Conservation (phyloP, 805 yeast genomes). For the Yarrowia keelungensis region DNA sequence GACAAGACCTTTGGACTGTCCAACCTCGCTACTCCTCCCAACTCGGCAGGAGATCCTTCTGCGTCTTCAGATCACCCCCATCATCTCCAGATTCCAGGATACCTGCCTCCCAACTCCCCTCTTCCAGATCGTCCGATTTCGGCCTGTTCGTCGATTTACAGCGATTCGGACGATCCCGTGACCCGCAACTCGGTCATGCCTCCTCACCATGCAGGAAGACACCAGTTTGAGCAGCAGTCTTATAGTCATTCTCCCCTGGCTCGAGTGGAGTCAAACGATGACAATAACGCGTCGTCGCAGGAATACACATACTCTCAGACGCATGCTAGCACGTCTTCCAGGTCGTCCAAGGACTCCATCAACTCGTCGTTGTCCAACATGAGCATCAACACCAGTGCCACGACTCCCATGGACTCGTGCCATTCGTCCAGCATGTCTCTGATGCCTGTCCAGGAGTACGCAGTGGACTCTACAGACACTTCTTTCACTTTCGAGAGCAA, state of each 20-base stretch:
- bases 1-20: not conserved
- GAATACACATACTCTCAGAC: slow-evolving; percentile 5
- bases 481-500: slow-evolving; percentile 28
- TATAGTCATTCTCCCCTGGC: slow-evolving; percentile 7
- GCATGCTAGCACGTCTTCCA: not conserved
- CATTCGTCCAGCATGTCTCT: slow-evolving; percentile 16
- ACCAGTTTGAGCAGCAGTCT: not conserved
- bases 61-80: not conserved
- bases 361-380: slow-evolving; percentile 18
- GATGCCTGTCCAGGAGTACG: slow-evolving; percentile 31
- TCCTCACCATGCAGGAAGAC: not conserved
- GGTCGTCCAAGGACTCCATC: slow-evolving; percentile 23
- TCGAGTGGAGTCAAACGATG: not conserved
- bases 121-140: slow-evolving; percentile 16
- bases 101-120: slow-evolving; percentile 27
- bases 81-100: slow-evolving; percentile 18
- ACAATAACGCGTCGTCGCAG: too few species aligned
- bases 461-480: slow-evolving; percentile 7
- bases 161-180: slow-evolving; percentile 26
- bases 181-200: slow-evolving; percentile 35
- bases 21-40: slow-evolving; percentile 9
- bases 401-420: slow-evolving; percentile 34
- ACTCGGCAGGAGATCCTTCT: not conserved
- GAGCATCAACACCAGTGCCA: slow-evolving; percentile 30
- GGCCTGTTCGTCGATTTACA: slow-evolving; percentile 25